Conservation (phyloP, 2,329 filamentous ascomycete species). For the Tolypocladium guangdongense region DNA sequence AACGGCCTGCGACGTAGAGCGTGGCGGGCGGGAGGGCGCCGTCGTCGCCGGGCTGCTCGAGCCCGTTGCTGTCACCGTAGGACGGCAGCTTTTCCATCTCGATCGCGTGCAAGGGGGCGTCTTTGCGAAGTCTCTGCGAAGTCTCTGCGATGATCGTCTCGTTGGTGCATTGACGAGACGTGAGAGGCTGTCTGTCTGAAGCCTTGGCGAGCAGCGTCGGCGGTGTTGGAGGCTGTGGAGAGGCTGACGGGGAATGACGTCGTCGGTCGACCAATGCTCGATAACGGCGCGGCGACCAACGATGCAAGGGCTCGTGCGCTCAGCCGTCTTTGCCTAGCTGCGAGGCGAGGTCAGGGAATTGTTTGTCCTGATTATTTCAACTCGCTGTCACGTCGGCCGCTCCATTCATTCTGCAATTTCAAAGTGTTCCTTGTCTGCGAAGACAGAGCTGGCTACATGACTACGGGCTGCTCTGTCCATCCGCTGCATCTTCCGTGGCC, state of each 20-base stretch:
- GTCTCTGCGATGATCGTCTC: too few relatives aligned
- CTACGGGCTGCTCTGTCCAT: background rate
- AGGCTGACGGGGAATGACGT: background rate
- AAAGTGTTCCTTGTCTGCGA: too few relatives aligned
- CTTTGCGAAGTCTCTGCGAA: background rate
- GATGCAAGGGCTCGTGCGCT: background rate
- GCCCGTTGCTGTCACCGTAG: conserved; percentile 9
- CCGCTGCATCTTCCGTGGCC: background rate
- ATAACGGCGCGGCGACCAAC: background rate
- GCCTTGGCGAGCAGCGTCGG: background rate
- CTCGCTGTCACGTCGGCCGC: background rate
- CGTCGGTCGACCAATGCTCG: background rate
- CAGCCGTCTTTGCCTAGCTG: background rate
- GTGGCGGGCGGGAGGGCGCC: conserved; percentile 18
- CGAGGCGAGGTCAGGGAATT: background rate
- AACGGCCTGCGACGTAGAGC: conserved; percentile 20
- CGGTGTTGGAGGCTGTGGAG: background rate
- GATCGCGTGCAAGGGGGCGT: background rate
- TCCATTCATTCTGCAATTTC: background rate
- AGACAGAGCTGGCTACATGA: background rate
- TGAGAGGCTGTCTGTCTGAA: background rate
- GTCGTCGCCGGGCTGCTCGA: conserved; percentile 1
- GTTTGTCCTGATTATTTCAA: background rate
- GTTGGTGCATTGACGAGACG: background rate
- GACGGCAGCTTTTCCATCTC: conserved; percentile 9